phyloP scores from a whole-genome alignment of 2,329 filamentous ascomycete species.

The Sphaerulina musiva region DNA sequence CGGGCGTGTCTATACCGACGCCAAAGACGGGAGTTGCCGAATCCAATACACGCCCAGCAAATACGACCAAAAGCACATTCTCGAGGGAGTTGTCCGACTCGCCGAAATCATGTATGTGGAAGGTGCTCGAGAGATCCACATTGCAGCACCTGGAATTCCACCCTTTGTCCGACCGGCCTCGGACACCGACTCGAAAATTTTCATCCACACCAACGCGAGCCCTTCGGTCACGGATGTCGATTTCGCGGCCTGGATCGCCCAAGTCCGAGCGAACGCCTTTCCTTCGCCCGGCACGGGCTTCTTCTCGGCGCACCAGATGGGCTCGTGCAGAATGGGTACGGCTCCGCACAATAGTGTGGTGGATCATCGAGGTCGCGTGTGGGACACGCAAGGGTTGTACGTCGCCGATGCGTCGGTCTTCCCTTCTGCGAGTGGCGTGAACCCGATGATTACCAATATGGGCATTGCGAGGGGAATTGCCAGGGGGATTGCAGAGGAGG shows the following conservation, averaged over 20 bases:
- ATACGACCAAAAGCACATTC: constrained; percentile 64
- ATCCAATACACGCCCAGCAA: constrained; percentile 65
- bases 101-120: constrained; percentile 71
- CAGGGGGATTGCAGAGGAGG: constrained; percentile 43
- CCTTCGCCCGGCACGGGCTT: constrained; percentile 49
- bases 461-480: constrained; percentile 61
- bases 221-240: constrained; percentile 48
- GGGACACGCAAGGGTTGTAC: constrained; percentile 59
- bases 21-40: constrained; percentile 53
- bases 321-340: constrained; percentile 64
- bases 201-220: constrained; percentile 14
- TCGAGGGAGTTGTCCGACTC: constrained; percentile 64
- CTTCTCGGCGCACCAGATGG: constrained; percentile 75
- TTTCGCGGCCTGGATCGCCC: constrained; percentile 57
- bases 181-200: constrained; percentile 14
- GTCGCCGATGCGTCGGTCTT: constrained; percentile 71
- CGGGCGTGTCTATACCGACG: constrained; percentile 68
- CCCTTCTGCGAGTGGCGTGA: constrained; percentile 69
- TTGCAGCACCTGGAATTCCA: constrained; percentile 54
- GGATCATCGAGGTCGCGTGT: constrained; percentile 46
- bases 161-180: constrained; percentile 51
- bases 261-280: constrained; percentile 46
- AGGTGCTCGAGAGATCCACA: constrained; percentile 74
- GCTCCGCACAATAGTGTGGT: constrained; percentile 39
- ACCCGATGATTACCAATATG: constrained; percentile 77